Percentiles rank a stretch among this genome's conserved stretches.
These are phyloP conservation scores for Orbilia oligospora DNA, from an alignment of 2,329 filamentous ascomycete genomes.

Conservation along the genomic window DNA sequence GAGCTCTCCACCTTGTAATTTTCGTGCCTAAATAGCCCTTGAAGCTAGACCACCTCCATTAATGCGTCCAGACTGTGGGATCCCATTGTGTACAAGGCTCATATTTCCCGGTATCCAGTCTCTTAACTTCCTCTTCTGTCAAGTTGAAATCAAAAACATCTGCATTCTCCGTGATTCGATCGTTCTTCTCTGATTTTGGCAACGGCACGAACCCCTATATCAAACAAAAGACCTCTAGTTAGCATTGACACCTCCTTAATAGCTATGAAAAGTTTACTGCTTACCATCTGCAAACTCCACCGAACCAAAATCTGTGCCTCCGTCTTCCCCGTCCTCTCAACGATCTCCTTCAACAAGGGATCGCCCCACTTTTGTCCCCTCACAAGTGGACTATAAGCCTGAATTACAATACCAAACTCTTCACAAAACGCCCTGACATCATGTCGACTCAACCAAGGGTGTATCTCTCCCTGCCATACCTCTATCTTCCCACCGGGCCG, in stretches of 20 bases:
- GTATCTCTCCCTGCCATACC: conserved; percentile 89
- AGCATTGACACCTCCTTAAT: background rate
- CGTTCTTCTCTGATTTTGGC: conserved; percentile 80
- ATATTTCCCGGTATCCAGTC: conserved; percentile 71
- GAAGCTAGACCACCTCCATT: background rate
- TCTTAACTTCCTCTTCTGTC: conserved; percentile 71
- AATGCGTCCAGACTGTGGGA: conserved; percentile 67
- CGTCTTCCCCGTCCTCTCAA: conserved; percentile 80
- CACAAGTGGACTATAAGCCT: conserved; percentile 75
- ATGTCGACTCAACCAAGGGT: conserved; percentile 85
- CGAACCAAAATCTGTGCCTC: conserved; percentile 83
- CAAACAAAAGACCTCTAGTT: background rate
- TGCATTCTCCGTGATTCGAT: conserved; percentile 77
- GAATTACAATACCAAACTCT: conserved; percentile 74
- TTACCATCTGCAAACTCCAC: conserved; percentile 82
- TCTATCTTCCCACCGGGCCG: conserved; percentile 78
- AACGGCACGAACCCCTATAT: conserved; percentile 77
- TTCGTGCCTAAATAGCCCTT: too few species aligned
- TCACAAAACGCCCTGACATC: conserved; percentile 85
- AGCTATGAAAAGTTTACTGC: background rate
- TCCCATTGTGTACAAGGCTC: conserved; percentile 72
- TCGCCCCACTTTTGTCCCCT: conserved; percentile 80
- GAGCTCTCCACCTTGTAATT: too few species aligned
- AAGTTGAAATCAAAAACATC: conserved; percentile 73
- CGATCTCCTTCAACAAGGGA: conserved; percentile 75